phyloP scores from a whole-genome alignment of 805 yeast species.

The Saturnispora quitensis region DNA sequence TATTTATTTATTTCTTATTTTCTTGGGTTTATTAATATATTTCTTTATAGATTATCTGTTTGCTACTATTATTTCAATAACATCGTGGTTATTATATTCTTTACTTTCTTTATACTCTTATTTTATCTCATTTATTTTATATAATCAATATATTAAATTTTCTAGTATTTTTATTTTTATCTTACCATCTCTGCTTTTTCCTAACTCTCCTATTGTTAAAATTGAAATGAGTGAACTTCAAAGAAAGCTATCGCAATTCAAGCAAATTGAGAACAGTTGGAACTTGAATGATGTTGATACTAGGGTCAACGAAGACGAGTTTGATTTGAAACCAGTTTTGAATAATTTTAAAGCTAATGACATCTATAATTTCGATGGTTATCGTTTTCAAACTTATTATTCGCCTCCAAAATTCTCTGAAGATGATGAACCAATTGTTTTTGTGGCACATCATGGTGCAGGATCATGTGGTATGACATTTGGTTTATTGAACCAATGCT shows the following conservation, averaged over 20 bases:
- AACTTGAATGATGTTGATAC: neutral
- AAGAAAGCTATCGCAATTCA: neutral
- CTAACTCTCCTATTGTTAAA: neutral
- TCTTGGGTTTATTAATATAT: neutral
- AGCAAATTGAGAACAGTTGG: conserved; percentile 1
- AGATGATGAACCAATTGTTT: conserved; percentile 36
- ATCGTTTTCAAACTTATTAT: conserved; percentile 47
- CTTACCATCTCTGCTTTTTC: neutral
- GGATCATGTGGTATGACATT: conserved; percentile 83
- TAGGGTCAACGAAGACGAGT: neutral
- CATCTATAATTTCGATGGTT: conserved; percentile 14
- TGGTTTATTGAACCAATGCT: conserved; percentile 40
- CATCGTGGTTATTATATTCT: neutral
- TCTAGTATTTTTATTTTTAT: neutral
- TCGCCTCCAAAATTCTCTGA: conserved; percentile 34
- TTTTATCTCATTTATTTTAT: neutral
- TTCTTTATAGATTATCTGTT: neutral
- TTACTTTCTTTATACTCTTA: neutral
- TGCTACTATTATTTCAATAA: neutral
- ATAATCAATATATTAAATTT: neutral
- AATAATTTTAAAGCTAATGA: conserved; percentile 27
- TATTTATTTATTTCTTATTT: too few species aligned
- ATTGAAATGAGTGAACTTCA: neutral
- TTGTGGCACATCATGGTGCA: conserved; percentile 88
- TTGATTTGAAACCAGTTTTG: conserved; percentile 1